phyloP scores from a whole-genome alignment of 768 basidiomycete genomes.

The Tricholomella constricta region DNA sequence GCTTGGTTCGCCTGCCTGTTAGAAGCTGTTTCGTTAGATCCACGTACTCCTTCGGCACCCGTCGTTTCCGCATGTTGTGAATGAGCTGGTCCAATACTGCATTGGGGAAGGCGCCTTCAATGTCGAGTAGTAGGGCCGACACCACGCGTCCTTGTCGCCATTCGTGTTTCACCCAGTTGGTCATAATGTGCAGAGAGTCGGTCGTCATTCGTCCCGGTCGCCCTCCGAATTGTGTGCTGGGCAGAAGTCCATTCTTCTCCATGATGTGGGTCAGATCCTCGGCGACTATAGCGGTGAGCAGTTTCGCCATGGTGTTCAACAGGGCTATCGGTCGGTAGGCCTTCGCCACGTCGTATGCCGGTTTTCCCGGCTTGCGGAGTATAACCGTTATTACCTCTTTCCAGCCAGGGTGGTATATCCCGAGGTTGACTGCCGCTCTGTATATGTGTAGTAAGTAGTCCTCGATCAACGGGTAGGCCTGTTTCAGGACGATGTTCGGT shows the following conservation, averaged over 20 bases:
- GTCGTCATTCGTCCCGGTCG: slow-evolving; percentile 29
- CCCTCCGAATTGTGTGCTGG: slow-evolving; percentile 29
- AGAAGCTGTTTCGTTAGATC: slow-evolving; percentile 19
- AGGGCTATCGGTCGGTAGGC: too few relatives aligned
- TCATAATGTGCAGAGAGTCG: slow-evolving; percentile 32
- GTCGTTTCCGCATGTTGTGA: slow-evolving; percentile 22
- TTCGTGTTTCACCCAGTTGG: slow-evolving; percentile 34
- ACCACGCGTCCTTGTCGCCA: slow-evolving; percentile 30
- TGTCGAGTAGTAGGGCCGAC: slow-evolving; percentile 29
- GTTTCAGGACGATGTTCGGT: slow-evolving; percentile 33
- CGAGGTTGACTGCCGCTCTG: slow-evolving; percentile 25
- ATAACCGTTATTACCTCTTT: slow-evolving; percentile 26
- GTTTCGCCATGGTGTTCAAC: slow-evolving; percentile 18
- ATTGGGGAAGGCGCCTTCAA: slow-evolving; percentile 30
- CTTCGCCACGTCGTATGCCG: slow-evolving; percentile 32
- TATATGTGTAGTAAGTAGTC: slow-evolving; percentile 28
- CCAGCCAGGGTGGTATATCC: slow-evolving; percentile 28
- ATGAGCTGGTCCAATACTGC: slow-evolving; percentile 15
- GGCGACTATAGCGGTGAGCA: slow-evolving; percentile 23
- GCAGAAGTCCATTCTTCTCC: slow-evolving; percentile 19
- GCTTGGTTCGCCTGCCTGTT: slow-evolving; percentile 16
- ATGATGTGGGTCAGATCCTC: slow-evolving; percentile 18
- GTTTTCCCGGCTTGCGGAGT: slow-evolving; percentile 36
- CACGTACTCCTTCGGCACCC: slow-evolving; percentile 23
- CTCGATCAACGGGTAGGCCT: slow-evolving; percentile 22